Conservation (phyloP, 2,329 filamentous ascomycete species). For the Penicillium sp. region DNA sequence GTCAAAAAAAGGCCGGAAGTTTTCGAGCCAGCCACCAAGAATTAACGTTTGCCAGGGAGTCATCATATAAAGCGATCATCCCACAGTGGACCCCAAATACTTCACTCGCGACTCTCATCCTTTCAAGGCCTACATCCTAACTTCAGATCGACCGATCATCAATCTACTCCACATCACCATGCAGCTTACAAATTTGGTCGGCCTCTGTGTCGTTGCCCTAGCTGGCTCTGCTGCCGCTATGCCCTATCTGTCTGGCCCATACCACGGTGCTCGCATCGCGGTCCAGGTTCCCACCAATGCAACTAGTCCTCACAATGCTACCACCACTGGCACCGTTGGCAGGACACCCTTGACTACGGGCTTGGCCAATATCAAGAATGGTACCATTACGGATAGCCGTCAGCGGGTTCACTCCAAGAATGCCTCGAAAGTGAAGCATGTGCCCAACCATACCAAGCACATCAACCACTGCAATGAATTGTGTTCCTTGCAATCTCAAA, state of each 20-base stretch:
- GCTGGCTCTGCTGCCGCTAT: slow-evolving; percentile 15
- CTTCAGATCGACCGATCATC: neutral
- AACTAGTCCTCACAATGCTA: slow-evolving; percentile 15
- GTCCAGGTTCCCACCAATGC: slow-evolving; percentile 12
- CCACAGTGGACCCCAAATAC: neutral
- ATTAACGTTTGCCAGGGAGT: neutral
- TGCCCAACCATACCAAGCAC: slow-evolving; percentile 11
- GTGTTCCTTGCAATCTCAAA: slow-evolving; percentile 25
- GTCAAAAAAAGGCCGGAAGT: neutral
- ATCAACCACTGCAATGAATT: slow-evolving; percentile 23
- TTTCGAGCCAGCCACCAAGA: slow-evolving; percentile 3
- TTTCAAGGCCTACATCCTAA: neutral
- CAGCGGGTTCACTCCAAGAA: neutral
- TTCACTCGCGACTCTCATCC: neutral
- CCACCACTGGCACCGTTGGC: slow-evolving; percentile 12
- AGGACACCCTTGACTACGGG: slow-evolving; percentile 12
- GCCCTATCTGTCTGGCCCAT: slow-evolving; percentile 18
- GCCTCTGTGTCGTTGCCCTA: slow-evolving; percentile 13
- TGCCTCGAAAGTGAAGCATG: neutral
- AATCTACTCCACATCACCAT: slow-evolving; percentile 12
- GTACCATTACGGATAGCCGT: neutral
- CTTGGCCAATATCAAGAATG: slow-evolving; percentile 2
- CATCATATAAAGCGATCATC: slow-evolving; percentile 9
- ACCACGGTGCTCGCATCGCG: slow-evolving; percentile 14
- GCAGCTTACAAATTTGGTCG: slow-evolving; percentile 18